Evolutionary conservation across 163 green algal genomes (phyloP).

Genomic region (Scenedesmus sp.): DNA sequence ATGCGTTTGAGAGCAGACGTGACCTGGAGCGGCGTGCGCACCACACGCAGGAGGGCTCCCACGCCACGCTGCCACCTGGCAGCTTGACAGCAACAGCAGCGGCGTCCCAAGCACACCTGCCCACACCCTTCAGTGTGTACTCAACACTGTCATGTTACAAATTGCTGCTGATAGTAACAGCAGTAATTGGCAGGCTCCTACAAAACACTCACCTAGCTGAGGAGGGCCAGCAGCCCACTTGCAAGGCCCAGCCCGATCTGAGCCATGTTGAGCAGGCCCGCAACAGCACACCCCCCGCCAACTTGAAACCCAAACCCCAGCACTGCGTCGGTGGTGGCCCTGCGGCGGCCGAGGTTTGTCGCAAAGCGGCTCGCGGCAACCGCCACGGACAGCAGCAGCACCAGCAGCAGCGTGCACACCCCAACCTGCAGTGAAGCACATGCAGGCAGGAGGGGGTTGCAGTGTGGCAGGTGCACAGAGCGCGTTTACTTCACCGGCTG

Average conservation of each 20-base stretch:
- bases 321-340: neutral
- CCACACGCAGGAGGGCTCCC: too few species aligned
- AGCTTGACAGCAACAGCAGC: too few species aligned
- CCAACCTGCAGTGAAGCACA: neutral
- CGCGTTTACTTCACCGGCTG: neutral
- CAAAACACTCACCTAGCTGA: constrained; percentile 39
- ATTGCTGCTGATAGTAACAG: too few species aligned
- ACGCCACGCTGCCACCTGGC: too few species aligned
- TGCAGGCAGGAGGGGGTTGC: neutral
- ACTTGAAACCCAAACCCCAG: constrained; percentile 31
- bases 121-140: too few species aligned
- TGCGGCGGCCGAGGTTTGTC: neutral
- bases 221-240: neutral
- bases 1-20: too few species aligned
- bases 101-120: too few species aligned
- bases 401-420: neutral
- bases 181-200: too few species aligned
- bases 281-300: constrained; percentile 29
- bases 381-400: constrained; percentile 37
- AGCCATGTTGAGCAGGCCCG: neutral
- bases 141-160: too few species aligned
- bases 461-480: neutral
- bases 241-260: neutral
- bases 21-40: too few species aligned
- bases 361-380: neutral